Percentiles rank a stretch among this genome's conserved stretches.
Conservation (phyloP, 2,329 filamentous ascomycete genomes). For the Fusarium stilboides region DNA sequence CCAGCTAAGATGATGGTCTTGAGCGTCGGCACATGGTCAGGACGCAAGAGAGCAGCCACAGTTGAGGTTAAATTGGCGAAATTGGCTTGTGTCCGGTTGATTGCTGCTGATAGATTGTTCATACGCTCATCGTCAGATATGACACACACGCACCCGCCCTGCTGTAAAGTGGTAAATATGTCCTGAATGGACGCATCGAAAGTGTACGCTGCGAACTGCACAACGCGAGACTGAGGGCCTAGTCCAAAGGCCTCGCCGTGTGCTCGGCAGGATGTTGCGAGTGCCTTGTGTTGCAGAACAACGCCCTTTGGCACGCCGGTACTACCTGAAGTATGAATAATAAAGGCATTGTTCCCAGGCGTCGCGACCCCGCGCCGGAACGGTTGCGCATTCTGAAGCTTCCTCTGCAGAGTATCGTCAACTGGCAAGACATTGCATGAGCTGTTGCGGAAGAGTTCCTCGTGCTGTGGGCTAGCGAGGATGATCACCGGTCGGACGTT, state of each 20-base stretch:
- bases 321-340: conserved; percentile 20
- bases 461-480: neutral
- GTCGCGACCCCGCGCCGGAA: conserved; percentile 13
- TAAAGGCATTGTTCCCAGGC: conserved; percentile 16
- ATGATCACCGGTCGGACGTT: no score
- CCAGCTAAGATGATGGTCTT: conserved; percentile 17
- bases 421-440: conserved; percentile 17
- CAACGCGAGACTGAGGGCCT: conserved; percentile 13
- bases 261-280: neutral
- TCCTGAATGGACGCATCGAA: conserved; percentile 14
- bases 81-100: conserved; percentile 14
- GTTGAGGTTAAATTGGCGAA: conserved; percentile 18
- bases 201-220: conserved; percentile 13
- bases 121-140: conserved; percentile 17
- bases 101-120: conserved; percentile 15
- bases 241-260: conserved; percentile 10
- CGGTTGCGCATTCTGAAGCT: conserved; percentile 15
- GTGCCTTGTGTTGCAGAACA: conserved; percentile 12
- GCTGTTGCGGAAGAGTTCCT: conserved; percentile 11
- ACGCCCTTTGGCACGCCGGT: conserved; percentile 3
- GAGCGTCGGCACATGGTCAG: conserved; percentile 15
- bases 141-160: conserved; percentile 11
- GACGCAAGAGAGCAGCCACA: conserved; percentile 15
- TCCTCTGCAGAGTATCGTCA: conserved; percentile 14
- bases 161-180: conserved; percentile 12